Percentiles rank a stretch among this genome's conserved stretches.
These are phyloP conservation scores for Cyclotella kingstonii DNA, from an alignment of 108 stramenopile species.

Conservation along the genomic window DNA sequence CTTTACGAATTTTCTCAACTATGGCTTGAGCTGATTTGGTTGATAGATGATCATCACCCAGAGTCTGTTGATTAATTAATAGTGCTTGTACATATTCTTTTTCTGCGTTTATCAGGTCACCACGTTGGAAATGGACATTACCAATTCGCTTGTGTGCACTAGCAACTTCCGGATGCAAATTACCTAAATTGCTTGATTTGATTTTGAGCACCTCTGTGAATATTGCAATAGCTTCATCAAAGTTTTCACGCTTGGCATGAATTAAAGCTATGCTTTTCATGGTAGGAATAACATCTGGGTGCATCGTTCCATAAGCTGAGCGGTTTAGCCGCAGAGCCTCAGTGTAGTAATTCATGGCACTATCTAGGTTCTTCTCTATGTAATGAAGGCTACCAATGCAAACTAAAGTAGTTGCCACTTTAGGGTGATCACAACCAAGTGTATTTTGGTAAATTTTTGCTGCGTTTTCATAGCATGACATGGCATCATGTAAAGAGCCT, in stretches of 20 bases:
- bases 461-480: conserved; percentile 78
- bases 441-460: conserved; percentile 75
- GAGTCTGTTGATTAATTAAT: conserved; percentile 60
- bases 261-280: conserved; percentile 79
- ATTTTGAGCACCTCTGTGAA: conserved; percentile 76
- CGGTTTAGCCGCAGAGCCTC: conserved; percentile 78
- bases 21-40: conserved; percentile 22
- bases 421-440: conserved; percentile 69
- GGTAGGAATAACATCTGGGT: conserved; percentile 85
- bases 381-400: conserved; percentile 82
- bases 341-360: conserved; percentile 76
- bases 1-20: conserved; percentile 24
- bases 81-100: conserved; percentile 74
- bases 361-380: conserved; percentile 68
- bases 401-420: conserved; percentile 73
- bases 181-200: conserved; percentile 63
- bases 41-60: conserved; percentile 59
- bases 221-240: conserved; percentile 61
- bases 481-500: conserved; percentile 62
- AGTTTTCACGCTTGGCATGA: conserved; percentile 68
- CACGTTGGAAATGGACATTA: conserved; percentile 84
- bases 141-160: conserved; percentile 76
- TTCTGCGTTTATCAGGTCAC: conserved; percentile 69
- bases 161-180: conserved; percentile 73
- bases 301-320: conserved; percentile 71